Percentiles rank a stretch among this genome's conserved stretches.
Conservation (phyloP, 441 rosid genomes). For the Populus hybrid region DNA sequence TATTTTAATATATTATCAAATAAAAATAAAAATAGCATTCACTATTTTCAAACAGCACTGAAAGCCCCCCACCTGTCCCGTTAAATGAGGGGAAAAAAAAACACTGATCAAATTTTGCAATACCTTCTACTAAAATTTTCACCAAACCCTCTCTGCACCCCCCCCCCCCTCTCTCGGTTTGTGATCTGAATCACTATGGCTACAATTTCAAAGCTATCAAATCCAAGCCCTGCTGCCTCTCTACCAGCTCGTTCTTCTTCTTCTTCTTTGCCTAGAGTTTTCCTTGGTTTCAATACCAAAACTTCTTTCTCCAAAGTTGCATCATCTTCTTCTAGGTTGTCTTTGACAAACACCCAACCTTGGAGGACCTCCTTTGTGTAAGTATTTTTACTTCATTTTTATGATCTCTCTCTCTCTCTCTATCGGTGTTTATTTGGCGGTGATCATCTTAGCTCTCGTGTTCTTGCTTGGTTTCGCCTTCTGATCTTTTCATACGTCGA, state of each 20-base stretch:
- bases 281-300: slow-evolving; percentile 27
- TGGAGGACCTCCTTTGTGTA: slow-evolving; percentile 46
- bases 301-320: slow-evolving; percentile 31
- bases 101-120: background rate
- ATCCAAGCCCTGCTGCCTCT: slow-evolving; percentile 33
- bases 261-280: slow-evolving; percentile 32
- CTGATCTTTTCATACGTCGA: background rate
- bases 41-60: too few relatives aligned
- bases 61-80: background rate
- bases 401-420: background rate
- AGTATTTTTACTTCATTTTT: slow-evolving; percentile 13
- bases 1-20: too few relatives aligned
- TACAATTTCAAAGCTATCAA: slow-evolving; percentile 71
- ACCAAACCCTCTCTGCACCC: background rate
- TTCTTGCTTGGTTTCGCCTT: background rate
- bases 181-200: slow-evolving; percentile 39
- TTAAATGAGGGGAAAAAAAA: background rate
- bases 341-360: slow-evolving; percentile 30
- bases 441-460: background rate
- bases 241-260: slow-evolving; percentile 34
- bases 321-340: slow-evolving; percentile 46
- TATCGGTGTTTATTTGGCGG: too few relatives aligned
- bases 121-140: background rate
- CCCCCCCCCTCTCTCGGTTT: background rate
- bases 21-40: too few relatives aligned